These are phyloP conservation scores for Diaporthe ampelina DNA, from an alignment of 2,329 filamentous ascomycete genomes.

Conservation along the genomic window DNA sequence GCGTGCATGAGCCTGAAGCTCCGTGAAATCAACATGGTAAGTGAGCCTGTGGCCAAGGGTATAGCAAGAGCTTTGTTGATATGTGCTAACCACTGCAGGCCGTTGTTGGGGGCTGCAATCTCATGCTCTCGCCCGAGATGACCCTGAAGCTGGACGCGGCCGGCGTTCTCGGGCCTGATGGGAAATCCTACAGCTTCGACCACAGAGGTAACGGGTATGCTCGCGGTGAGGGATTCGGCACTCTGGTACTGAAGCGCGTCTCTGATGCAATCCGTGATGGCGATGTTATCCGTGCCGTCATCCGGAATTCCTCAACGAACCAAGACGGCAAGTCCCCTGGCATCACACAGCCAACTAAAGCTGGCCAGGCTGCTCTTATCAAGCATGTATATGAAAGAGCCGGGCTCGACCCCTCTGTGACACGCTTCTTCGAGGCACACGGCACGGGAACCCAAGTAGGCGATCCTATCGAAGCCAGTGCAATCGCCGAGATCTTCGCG, in stretches of 20 bases:
- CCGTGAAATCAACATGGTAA: slow-evolving; percentile 44
- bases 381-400: slow-evolving; percentile 48
- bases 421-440: slow-evolving; percentile 46
- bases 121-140: slow-evolving; percentile 43
- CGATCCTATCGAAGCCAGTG: slow-evolving; percentile 65
- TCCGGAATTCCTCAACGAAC: slow-evolving; percentile 51
- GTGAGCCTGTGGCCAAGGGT: slow-evolving; percentile 40
- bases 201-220: slow-evolving; percentile 62
- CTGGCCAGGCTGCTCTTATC: slow-evolving; percentile 53
- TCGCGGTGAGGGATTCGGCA: slow-evolving; percentile 66
- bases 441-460: slow-evolving; percentile 40
- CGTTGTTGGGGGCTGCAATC: slow-evolving; percentile 46
- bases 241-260: slow-evolving; percentile 65
- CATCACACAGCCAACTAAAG: slow-evolving; percentile 49
- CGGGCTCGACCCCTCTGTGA: slow-evolving; percentile 48
- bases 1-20: slow-evolving; percentile 33
- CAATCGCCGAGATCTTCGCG: slow-evolving; percentile 52
- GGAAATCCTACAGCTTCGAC: slow-evolving; percentile 53
- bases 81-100: slow-evolving; percentile 41
- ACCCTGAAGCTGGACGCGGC: slow-evolving; percentile 40
- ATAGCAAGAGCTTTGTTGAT: too few species aligned
- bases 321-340: slow-evolving; percentile 50
- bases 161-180: slow-evolving; percentile 42
- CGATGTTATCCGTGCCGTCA: slow-evolving; percentile 56
- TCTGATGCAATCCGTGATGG: slow-evolving; percentile 59